phyloP scores from a whole-genome alignment of 352 stramenopile species.

The Phytophthora meadii region DNA sequence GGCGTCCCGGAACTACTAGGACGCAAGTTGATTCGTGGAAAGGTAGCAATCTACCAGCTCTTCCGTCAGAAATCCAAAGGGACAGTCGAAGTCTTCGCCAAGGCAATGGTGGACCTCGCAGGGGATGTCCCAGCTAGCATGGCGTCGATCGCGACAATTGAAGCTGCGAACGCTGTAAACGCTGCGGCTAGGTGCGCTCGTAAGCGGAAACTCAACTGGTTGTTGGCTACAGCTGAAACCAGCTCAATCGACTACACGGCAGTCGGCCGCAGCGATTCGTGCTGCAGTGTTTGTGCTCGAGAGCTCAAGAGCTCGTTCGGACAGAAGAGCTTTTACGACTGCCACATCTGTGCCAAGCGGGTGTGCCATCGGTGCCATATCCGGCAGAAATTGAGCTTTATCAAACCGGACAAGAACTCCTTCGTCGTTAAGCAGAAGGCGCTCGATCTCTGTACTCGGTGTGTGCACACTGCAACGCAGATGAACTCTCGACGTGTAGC shows the following conservation, averaged over 20 bases:
- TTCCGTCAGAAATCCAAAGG: conserved; percentile 42
- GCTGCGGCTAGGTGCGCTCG: conserved; percentile 30
- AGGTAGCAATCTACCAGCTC: conserved; percentile 36
- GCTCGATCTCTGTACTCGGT: conserved; percentile 40
- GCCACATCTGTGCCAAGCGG: conserved; percentile 32
- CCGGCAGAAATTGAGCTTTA: conserved; percentile 36
- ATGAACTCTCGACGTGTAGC: conserved; percentile 38
- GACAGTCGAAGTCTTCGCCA: conserved; percentile 43
- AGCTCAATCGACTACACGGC: conserved; percentile 11
- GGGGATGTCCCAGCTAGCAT: conserved; percentile 27
- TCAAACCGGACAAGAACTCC: conserved; percentile 20
- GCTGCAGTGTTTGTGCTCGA: conserved; percentile 35
- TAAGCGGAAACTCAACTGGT: conserved; percentile 42
- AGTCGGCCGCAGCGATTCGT: conserved; percentile 6
- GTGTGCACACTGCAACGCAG: conserved; percentile 38
- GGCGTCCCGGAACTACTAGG: conserved; percentile 40
- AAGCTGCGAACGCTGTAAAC: conserved; percentile 22
- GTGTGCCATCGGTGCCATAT: conserved; percentile 43
- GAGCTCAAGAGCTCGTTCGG: conserved; percentile 22
- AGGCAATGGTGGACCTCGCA: conserved; percentile 33
- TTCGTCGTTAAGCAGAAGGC: conserved; percentile 32
- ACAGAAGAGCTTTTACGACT: conserved; percentile 30
- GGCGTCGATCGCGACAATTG: conserved; percentile 19
- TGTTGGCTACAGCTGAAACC: conserved; percentile 25
- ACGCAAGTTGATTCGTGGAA: conserved; percentile 40